Conservation (phyloP, 805 yeast species). For the Cyberlindnera mycetangii region DNA sequence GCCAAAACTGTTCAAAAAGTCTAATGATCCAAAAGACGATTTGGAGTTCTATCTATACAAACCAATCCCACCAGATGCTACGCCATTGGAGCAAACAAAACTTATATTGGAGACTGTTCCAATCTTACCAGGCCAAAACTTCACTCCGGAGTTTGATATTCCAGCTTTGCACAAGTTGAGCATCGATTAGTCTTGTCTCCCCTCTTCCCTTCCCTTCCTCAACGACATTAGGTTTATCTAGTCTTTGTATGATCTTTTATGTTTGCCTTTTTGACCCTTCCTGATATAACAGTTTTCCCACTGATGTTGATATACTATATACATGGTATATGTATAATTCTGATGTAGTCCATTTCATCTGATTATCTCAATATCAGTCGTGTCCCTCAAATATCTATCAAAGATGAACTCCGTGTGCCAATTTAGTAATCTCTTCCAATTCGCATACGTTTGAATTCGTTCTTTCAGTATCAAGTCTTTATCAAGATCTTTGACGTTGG, state of each 20-base stretch:
- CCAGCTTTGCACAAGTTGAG: conserved; percentile 60
- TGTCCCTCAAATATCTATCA: conserved; percentile 14
- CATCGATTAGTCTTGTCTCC: neutral
- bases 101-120: conserved; percentile 69
- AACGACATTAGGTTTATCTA: no score
- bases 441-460: conserved; percentile 15
- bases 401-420: conserved; percentile 24
- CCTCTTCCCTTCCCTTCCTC: neutral
- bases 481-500: conserved; percentile 12
- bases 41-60: conserved; percentile 69
- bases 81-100: conserved; percentile 50
- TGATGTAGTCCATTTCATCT: neutral
- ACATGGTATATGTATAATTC: neutral
- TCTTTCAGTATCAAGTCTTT: conserved; percentile 15
- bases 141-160: conserved; percentile 59
- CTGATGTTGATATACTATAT: no score
- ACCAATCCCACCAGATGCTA: conserved; percentile 50
- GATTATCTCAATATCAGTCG: conserved; percentile 3
- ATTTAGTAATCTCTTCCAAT: conserved; percentile 22
- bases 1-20: conserved; percentile 69
- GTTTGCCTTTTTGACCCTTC: neutral
- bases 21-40: conserved; percentile 35
- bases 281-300: no score
- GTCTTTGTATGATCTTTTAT: neutral
- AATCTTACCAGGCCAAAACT: conserved; percentile 76